Evolutionary conservation across 345 rosid species (phyloP), one percentile per base, ranked within the genome.

Genomic region (Hibiscus mutabilis): DNA sequence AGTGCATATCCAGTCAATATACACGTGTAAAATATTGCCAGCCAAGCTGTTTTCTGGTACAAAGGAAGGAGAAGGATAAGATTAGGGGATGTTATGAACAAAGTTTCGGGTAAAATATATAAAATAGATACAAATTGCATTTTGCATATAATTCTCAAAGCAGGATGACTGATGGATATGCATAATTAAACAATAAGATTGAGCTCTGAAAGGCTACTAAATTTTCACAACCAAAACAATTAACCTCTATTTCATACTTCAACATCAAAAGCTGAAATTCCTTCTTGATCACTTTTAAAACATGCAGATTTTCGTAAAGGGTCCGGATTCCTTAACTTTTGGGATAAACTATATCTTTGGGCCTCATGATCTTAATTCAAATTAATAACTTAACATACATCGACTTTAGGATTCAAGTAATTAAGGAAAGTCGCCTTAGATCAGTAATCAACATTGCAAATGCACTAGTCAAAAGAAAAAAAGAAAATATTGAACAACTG

Each of bases 11-110:
- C 97, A 61, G 91, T 77, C 27, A 98, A 96, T 78, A 95, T 95
- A 73, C 97, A 95, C 98, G 92, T 95, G 86, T 87, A 95, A 78
- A 95, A 95, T 80, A 86, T 77, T 31, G 87, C 91, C 73, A 95
- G 98, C 99, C 99, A 95, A 12, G 81, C 83, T 60, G 88, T 89
- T 89, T 92, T 89, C 99, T 95, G 90, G 25, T 9, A 69, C 7
- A 46, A 14, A 69, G 40, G 61, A 29, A 66, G 25, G 25, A 42
- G 31, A 64, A 64, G 33, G 24, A 64, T 64, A 64, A 13, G 53
- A 22, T 64, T 42, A 29, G 52, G 16, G 4, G 52, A 21, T 40
- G 7, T 4, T 14, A 14, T 21, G 31, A 64, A 21, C 31, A 21
- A 21, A 5, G 5, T 27, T 18, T 25, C 10, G 6, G 42, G 27